A percentile compares a stretch with the other conserved stretches of the same genome.
Conservation (phyloP, 176 grass and related monocot species). For the Lolium perenne region DNA sequence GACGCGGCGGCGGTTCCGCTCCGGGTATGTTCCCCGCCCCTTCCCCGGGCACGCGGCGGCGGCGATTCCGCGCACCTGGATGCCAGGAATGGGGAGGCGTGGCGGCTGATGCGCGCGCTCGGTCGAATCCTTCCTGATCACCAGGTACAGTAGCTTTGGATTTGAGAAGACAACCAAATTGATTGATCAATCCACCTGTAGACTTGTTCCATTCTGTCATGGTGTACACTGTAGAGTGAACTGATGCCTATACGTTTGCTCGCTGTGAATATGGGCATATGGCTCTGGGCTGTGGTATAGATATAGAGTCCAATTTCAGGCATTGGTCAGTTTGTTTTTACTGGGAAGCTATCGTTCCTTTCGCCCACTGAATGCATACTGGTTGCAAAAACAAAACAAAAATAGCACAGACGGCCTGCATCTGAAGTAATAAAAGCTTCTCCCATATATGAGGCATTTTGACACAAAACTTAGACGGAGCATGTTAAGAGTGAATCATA, state of each 20-base stretch:
- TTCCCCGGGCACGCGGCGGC: not conserved
- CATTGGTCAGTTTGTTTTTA: not conserved
- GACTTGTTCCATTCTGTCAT: not conserved
- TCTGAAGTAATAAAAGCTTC: conserved; percentile 5
- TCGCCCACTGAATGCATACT: not conserved
- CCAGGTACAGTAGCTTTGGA: conserved; percentile 25
- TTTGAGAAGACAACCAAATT: not conserved
- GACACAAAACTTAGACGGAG: not conserved
- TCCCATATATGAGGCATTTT: not conserved
- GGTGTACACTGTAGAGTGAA: not conserved
- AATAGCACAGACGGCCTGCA: not conserved
- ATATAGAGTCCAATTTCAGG: not conserved
- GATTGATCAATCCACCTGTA: not conserved
- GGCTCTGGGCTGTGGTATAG: not conserved
- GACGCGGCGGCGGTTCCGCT: conserved; percentile 6
- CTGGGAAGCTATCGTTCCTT: not conserved
- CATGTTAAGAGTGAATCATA: not conserved
- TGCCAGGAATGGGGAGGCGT: not conserved
- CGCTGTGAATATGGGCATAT: not conserved
- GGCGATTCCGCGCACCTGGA: conserved; percentile 6
- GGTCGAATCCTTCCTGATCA: not conserved
- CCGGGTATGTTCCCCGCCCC: not conserved
- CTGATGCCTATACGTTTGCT: conserved; percentile 8
- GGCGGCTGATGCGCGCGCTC: not conserved
- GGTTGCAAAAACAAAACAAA: not conserved